Conservation (phyloP, 257 asterid species). For the Coffea eugenioides region DNA sequence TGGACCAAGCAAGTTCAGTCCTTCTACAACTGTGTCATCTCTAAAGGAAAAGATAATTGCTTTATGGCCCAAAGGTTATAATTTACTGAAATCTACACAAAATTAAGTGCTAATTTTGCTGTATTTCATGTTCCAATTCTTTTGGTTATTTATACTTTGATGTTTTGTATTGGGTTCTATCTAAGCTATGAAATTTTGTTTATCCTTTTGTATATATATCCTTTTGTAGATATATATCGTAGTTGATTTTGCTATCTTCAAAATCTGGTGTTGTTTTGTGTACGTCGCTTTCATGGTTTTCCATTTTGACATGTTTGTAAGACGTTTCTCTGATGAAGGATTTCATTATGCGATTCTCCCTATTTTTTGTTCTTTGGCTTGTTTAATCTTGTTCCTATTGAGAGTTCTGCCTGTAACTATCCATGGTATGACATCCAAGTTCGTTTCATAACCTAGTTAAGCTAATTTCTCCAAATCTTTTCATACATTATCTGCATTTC, state of each 20-base stretch:
- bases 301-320: not conserved
- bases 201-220: not conserved
- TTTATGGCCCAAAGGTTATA: slow-evolving; percentile 87
- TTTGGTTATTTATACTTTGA: not conserved
- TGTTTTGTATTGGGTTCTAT: not conserved
- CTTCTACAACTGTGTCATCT: slow-evolving; percentile 63
- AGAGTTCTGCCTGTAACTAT: not conserved
- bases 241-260: not conserved
- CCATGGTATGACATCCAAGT: not conserved
- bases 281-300: not conserved
- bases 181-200: not conserved
- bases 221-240: not conserved
- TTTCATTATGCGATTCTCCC: not conserved
- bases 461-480: not conserved
- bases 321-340: not conserved
- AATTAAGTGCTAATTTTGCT: not conserved
- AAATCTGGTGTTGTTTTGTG: not conserved
- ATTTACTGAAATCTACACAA: not conserved
- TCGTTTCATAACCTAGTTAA: not conserved
- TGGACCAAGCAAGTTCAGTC: slow-evolving; percentile 79
- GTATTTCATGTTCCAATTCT: not conserved
- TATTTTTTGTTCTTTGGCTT: not conserved
- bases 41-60: slow-evolving; percentile 87
- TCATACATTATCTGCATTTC: not conserved
- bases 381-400: not conserved